Evolutionary conservation across 306 rosid species (phyloP).

Genomic region (Trifolium dubium): DNA sequence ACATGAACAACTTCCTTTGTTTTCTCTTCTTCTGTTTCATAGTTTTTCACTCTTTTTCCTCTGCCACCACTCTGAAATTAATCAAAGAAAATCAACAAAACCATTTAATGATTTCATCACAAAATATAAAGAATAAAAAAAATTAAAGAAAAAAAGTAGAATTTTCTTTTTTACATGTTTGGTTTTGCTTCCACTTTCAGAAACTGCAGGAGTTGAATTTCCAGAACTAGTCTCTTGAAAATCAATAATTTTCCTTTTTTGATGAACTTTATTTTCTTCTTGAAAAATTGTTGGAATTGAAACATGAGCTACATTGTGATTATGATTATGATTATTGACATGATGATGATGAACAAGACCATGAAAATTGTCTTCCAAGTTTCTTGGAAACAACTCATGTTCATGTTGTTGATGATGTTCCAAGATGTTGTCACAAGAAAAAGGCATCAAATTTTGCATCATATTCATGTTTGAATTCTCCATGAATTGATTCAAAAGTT

Average conservation of each 20-base stretch:
- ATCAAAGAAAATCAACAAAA: constrained; percentile 9
- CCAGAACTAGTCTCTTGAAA: constrained; percentile 63
- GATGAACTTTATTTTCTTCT: constrained; percentile 46
- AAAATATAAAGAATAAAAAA: neutral
- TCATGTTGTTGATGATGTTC: constrained; percentile 48
- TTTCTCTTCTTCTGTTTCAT: constrained; percentile 61
- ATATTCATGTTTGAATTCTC: constrained; percentile 58
- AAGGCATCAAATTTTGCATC: constrained; percentile 61
- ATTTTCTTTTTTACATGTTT: constrained; percentile 52
- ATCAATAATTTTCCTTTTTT: constrained; percentile 67
- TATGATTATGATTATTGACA: constrained; percentile 27
- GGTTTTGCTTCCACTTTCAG: constrained; percentile 58
- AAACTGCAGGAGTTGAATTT: constrained; percentile 63
- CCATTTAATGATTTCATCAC: neutral
- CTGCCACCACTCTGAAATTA: constrained; percentile 62
- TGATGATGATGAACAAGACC: constrained; percentile 41
- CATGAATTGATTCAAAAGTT: constrained; percentile 55
- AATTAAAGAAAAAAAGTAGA: neutral
- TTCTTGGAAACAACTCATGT: constrained; percentile 55
- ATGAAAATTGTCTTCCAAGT: constrained; percentile 53
- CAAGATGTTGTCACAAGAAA: constrained; percentile 54
- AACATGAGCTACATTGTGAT: constrained; percentile 44
- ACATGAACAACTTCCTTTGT: constrained; percentile 89
- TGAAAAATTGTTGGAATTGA: constrained; percentile 31
- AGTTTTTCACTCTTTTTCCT: constrained; percentile 67